A percentile compares a stretch with the other conserved stretches of the same genome.
phyloP scores from a whole-genome alignment of 202 grass and related monocot genomes.

The Tripidium arundinaceum region DNA sequence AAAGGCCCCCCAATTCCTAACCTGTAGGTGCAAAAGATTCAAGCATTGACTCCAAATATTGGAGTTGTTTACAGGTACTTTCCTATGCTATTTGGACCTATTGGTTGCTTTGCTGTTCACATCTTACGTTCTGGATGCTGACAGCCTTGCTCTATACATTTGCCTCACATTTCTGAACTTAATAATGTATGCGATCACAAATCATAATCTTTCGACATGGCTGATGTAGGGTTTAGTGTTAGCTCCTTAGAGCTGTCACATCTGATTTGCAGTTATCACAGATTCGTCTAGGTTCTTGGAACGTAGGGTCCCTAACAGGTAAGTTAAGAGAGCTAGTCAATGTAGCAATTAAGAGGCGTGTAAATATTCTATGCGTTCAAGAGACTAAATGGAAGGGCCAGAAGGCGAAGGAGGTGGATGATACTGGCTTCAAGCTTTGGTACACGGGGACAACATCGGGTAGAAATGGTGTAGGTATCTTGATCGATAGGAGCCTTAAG shows the following conservation, averaged over 20 bases:
- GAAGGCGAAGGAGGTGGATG: background rate
- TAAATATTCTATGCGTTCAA: background rate
- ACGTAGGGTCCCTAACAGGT: no score
- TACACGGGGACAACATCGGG: background rate
- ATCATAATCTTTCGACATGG: background rate
- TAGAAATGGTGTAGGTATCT: background rate
- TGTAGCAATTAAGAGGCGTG: background rate
- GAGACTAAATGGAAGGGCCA: background rate
- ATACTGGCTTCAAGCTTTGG: background rate
- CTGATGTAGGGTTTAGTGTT: background rate
- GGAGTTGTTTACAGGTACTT: slow-evolving; percentile 72
- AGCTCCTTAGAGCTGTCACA: background rate
- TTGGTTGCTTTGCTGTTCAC: no score
- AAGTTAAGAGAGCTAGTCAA: no score
- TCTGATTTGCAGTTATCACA: background rate
- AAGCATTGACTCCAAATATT: slow-evolving; percentile 70
- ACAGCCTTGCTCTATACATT: background rate
- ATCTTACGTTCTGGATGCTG: background rate
- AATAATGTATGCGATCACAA: background rate
- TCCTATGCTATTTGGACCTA: background rate
- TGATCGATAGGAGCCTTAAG: background rate
- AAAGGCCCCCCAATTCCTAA: background rate
- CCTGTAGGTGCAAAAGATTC: slow-evolving; percentile 67
- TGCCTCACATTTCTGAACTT: background rate
- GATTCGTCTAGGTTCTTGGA: no score